These are phyloP conservation scores for Psilocybe mexicana DNA, from an alignment of 1,284 basidiomycete genomes.

Conservation along the genomic window DNA sequence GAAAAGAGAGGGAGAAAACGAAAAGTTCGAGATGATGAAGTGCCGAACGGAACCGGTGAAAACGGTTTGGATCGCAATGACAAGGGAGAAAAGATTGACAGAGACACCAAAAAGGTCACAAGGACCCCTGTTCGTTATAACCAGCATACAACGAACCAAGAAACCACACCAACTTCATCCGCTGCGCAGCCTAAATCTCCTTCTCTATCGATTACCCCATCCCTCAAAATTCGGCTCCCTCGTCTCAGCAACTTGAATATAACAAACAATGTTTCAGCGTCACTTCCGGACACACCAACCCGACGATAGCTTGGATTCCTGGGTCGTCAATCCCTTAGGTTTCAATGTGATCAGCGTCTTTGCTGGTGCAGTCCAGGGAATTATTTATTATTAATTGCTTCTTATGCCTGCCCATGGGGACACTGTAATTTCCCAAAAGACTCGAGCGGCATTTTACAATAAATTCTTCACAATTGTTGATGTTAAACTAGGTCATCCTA, in stretches of 20 bases:
- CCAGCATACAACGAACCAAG: constrained; percentile 23
- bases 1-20: constrained; percentile 47
- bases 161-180: constrained; percentile 24
- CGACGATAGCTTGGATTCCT: constrained; percentile 12
- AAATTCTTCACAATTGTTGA: neutral
- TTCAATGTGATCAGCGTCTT: neutral
- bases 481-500: neutral
- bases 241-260: constrained; percentile 36
- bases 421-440: neutral
- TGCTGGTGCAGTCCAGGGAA: neutral
- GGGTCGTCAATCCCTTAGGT: neutral
- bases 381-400: neutral
- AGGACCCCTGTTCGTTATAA: constrained; percentile 32
- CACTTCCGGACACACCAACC: constrained; percentile 21
- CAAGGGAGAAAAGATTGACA: constrained; percentile 28
- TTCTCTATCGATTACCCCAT: constrained; percentile 40
- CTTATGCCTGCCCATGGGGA: too few species aligned
- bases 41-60: constrained; percentile 25
- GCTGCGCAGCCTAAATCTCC: constrained; percentile 26
- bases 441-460: neutral
- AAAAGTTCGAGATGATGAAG: constrained; percentile 46
- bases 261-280: constrained; percentile 14
- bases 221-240: constrained; percentile 60
- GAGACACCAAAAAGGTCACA: constrained; percentile 30
- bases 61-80: constrained; percentile 18